Evolutionary conservation across 345 rosid species (phyloP).

Genomic region (Gossypium rotundifolium): DNA sequence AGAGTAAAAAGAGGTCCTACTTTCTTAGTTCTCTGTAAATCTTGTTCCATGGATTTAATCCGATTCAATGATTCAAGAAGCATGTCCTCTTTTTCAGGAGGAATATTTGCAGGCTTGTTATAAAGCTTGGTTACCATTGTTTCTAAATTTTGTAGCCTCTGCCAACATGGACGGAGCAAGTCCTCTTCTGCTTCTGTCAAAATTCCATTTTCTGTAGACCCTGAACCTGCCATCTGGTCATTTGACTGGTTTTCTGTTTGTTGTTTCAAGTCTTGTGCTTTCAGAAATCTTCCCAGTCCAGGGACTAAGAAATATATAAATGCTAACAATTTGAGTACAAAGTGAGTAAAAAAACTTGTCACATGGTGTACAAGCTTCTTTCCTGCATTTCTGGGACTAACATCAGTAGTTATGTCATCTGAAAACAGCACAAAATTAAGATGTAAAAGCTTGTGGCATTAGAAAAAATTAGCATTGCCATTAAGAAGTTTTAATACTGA

Average conservation of each 20-base stretch:
- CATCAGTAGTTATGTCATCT: slow-evolving; percentile 35
- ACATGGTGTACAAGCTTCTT: slow-evolving; percentile 32
- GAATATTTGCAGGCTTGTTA: slow-evolving; percentile 59
- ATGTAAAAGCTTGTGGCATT: not conserved
- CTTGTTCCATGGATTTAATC: slow-evolving; percentile 74
- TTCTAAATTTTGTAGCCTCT: slow-evolving; percentile 79
- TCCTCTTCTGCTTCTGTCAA: slow-evolving; percentile 40
- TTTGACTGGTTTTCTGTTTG: slow-evolving; percentile 35
- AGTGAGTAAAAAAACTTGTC: slow-evolving; percentile 28
- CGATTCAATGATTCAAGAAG: slow-evolving; percentile 77
- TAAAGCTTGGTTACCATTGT: slow-evolving; percentile 55
- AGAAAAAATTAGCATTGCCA: not conserved
- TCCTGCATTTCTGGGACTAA: slow-evolving; percentile 23
- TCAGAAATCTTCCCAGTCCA: slow-evolving; percentile 36
- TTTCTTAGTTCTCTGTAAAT: slow-evolving; percentile 81
- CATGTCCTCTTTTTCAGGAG: slow-evolving; percentile 85
- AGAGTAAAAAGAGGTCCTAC: slow-evolving; percentile 30
- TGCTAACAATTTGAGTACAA: slow-evolving; percentile 44
- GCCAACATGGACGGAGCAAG: slow-evolving; percentile 65
- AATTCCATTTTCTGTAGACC: slow-evolving; percentile 24
- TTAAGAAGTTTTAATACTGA: not conserved
- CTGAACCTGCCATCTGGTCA: slow-evolving; percentile 28
- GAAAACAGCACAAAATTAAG: slow-evolving; percentile 23
- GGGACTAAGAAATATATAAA: slow-evolving; percentile 42
- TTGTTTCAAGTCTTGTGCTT: slow-evolving; percentile 22